Evolutionary conservation across 2,329 filamentous ascomycete genomes (phyloP).

Genomic region (Alternaria hordeiaustralica): DNA sequence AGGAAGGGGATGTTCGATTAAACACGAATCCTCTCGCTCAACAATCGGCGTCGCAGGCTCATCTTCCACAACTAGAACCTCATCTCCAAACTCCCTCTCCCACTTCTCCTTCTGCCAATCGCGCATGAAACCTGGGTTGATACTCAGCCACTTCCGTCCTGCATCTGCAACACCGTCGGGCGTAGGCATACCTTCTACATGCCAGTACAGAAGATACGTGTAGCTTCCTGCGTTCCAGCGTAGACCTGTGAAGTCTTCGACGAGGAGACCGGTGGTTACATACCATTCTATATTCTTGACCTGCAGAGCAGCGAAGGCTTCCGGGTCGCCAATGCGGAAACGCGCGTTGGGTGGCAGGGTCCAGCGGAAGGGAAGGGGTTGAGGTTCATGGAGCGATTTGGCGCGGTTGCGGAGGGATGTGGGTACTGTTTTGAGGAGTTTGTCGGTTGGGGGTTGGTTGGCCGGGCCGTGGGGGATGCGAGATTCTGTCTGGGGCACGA

Average conservation of each 20-base stretch:
- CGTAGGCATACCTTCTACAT: neutral
- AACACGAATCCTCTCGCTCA: neutral
- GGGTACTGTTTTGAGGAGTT: neutral
- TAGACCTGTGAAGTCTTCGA: neutral
- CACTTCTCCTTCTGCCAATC: neutral
- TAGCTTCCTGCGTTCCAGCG: conserved; percentile 1
- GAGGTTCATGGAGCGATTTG: neutral
- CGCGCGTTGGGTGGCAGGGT: neutral
- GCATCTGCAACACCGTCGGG: neutral
- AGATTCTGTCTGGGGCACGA: neutral
- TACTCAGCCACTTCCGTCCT: neutral
- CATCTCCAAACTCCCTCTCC: neutral
- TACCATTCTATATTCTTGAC: conserved; percentile 1
- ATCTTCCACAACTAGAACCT: neutral
- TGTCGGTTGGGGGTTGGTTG: neutral
- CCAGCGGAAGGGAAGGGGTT: neutral
- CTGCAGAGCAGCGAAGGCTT: neutral
- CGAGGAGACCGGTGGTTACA: neutral
- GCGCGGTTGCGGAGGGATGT: conserved; percentile 1
- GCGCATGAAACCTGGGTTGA: neutral
- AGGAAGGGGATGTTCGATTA: neutral
- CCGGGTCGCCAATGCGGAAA: neutral
- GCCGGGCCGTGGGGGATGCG: neutral
- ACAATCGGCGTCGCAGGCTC: neutral
- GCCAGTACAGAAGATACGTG: neutral